Evolutionary conservation across 2,329 filamentous ascomycete species (phyloP).

Genomic region (Aciculosporium take): DNA sequence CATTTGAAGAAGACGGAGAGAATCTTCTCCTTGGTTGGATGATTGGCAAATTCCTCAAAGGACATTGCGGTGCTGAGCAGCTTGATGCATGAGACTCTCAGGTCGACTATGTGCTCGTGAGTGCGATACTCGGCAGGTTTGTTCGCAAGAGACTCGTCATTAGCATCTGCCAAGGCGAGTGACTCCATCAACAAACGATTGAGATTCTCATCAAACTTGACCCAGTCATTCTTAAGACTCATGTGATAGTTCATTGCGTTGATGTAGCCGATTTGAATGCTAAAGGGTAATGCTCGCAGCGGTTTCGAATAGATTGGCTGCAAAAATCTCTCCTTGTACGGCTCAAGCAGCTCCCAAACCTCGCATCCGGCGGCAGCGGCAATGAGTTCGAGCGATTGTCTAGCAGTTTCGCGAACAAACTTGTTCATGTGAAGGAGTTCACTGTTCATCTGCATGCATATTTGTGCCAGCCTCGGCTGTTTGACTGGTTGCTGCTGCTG

Average conservation of each 20-base stretch:
- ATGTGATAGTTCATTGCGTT: constrained; percentile 95
- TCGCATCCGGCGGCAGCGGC: constrained; percentile 64
- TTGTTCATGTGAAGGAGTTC: constrained; percentile 94
- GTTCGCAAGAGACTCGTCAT: constrained; percentile 81
- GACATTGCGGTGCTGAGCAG: constrained; percentile 86
- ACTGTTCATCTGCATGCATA: constrained; percentile 73
- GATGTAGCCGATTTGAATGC: constrained; percentile 94
- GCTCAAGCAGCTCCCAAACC: constrained; percentile 76
- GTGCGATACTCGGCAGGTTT: constrained; percentile 90
- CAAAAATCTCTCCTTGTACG: constrained; percentile 81
- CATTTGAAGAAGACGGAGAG: constrained; percentile 97
- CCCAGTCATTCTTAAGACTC: constrained; percentile 73
- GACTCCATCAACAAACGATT: constrained; percentile 88
- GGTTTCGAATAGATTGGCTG: constrained; percentile 92
- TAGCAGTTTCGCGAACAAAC: constrained; percentile 79
- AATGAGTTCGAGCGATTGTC: constrained; percentile 65
- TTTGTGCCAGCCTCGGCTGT: constrained; percentile 50
- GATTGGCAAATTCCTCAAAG: constrained; percentile 80
- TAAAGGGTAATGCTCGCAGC: constrained; percentile 78
- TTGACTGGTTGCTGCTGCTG: constrained; percentile 27
- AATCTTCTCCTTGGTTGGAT: constrained; percentile 52
- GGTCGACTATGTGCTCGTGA: constrained; percentile 82
- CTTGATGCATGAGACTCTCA: constrained; percentile 85
- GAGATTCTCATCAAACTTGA: constrained; percentile 82
- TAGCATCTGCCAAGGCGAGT: constrained; percentile 82